Evolutionary conservation across 345 rosid species (phyloP).

Genomic region (Eucalyptus guilfoylei): DNA sequence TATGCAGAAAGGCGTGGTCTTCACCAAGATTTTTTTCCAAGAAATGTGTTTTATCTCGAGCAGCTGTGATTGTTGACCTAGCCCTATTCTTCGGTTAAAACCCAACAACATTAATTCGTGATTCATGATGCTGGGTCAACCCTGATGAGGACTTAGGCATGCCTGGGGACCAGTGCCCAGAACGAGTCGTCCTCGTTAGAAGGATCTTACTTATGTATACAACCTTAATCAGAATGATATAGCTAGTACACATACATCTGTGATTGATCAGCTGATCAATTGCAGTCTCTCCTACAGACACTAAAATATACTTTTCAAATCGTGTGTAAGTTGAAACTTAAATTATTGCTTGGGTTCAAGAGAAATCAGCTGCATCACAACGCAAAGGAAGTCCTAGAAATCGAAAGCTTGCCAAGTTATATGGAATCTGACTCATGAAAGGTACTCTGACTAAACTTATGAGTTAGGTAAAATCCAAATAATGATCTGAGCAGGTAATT

Average conservation of each 20-base stretch:
- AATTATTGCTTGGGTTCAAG: not conserved
- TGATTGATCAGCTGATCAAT: not conserved
- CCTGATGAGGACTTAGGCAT: not conserved
- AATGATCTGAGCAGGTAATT: not conserved
- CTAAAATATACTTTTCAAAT: not conserved
- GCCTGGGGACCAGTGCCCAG: not conserved
- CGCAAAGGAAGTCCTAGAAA: not conserved
- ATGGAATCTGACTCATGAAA: not conserved
- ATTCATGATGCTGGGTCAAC: not conserved
- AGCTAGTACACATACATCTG: not conserved
- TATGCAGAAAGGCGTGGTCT: not conserved
- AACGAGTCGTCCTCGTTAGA: not conserved
- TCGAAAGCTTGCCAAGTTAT: not conserved
- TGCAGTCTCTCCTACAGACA: not conserved
- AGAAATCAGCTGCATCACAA: not conserved
- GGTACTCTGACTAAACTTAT: not conserved
- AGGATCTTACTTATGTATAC: not conserved
- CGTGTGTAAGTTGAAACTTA: not conserved
- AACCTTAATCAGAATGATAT: not conserved
- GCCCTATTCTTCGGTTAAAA: not conserved
- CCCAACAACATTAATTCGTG: not conserved
- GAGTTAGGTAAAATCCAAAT: not conserved
- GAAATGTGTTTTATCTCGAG: not conserved
- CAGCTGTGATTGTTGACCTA: not conserved
- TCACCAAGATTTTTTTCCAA: not conserved